A percentile compares a stretch with the other conserved stretches of the same genome.
Evolutionary conservation across 2,329 filamentous ascomycete genomes (phyloP).

Genomic region (Ceratocystis papillata): DNA sequence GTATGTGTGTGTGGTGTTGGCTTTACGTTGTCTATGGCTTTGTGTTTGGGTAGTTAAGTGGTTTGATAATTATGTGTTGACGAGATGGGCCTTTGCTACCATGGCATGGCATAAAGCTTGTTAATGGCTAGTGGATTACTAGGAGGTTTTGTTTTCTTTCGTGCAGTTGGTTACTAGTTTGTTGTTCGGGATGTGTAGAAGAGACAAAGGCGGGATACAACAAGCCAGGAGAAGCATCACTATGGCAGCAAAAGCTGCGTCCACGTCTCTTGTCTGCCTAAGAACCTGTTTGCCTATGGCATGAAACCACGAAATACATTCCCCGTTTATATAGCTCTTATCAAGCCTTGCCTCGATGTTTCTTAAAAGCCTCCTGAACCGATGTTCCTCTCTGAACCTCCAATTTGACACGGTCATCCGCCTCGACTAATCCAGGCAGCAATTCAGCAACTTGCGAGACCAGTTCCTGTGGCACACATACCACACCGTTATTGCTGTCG

Average conservation of each 20-base stretch:
- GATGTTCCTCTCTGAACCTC: slow-evolving; percentile 53
- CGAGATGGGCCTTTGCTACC: background rate
- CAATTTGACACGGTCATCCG: slow-evolving; percentile 51
- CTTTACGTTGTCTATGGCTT: too few relatives aligned
- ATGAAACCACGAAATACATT: slow-evolving; percentile 12
- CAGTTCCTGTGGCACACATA: slow-evolving; percentile 53
- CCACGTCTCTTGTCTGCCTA: background rate
- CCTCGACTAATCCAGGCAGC: slow-evolving; percentile 40
- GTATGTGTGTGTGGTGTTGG: too few relatives aligned
- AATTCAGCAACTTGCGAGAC: slow-evolving; percentile 50
- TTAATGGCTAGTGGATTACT: too few relatives aligned
- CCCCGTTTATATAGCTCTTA: background rate
- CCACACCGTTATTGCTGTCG: slow-evolving; percentile 58
- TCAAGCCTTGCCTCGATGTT: slow-evolving; percentile 37
- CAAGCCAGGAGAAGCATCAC: background rate
- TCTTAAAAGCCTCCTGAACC: slow-evolving; percentile 56
- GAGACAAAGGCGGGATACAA: too few relatives aligned
- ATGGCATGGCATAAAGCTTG: too few relatives aligned
- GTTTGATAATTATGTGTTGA: too few relatives aligned
- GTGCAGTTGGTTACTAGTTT: too few relatives aligned
- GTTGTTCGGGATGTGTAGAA: too few relatives aligned
- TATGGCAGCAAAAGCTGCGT: background rate
- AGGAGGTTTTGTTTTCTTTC: too few relatives aligned
- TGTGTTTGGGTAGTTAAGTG: too few relatives aligned
- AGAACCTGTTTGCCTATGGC: background rate